Conservation (phyloP, 1,284 basidiomycete genomes). For the Leucoagaricus sp. region DNA sequence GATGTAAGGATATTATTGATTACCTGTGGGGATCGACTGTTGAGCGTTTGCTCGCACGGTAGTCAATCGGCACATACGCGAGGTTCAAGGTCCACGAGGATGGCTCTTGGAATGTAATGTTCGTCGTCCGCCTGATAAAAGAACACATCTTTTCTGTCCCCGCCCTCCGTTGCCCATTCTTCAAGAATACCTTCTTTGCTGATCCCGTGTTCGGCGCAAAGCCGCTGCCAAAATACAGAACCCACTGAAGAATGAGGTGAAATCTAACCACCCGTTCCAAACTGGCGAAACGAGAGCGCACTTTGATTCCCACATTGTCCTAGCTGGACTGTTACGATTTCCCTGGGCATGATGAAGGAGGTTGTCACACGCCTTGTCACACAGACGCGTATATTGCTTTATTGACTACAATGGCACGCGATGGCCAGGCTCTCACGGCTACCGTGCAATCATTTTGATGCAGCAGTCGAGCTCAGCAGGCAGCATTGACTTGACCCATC, state of each 20-base stretch:
- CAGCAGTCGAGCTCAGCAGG: too few relatives aligned
- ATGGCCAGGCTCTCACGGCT: too few relatives aligned
- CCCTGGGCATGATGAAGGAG: conserved; percentile 66
- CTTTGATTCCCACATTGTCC: conserved; percentile 98
- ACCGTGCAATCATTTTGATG: too few relatives aligned
- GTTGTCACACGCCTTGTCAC: conserved; percentile 7
- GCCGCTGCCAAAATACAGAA: conserved; percentile 92
- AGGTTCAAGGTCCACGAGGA: conserved; percentile 97
- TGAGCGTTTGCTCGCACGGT: conserved; percentile 1
- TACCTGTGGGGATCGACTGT: conserved; percentile 57
- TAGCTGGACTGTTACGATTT: conserved; percentile 86
- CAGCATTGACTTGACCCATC: too few relatives aligned
- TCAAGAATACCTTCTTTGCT: conserved; percentile 91
- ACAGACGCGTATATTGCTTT: conserved; percentile 1
- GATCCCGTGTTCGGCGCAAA: conserved; percentile 96
- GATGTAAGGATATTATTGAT: conserved; percentile 94
- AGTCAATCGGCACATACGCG: conserved; percentile 57
- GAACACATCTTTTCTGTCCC: conserved; percentile 98
- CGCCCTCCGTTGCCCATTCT: conserved; percentile 92
- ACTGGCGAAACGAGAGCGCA: conserved; percentile 34
- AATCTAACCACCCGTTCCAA: not conserved
- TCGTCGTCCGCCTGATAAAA: conserved; percentile 99
- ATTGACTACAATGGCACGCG: too few relatives aligned
- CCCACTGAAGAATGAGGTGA: conserved; percentile 60
- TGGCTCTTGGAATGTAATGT: conserved; percentile 97